Percentiles rank a stretch among this genome's conserved stretches.
Conservation (phyloP, 805 yeast species). For the Lipomyces mesembrius region DNA sequence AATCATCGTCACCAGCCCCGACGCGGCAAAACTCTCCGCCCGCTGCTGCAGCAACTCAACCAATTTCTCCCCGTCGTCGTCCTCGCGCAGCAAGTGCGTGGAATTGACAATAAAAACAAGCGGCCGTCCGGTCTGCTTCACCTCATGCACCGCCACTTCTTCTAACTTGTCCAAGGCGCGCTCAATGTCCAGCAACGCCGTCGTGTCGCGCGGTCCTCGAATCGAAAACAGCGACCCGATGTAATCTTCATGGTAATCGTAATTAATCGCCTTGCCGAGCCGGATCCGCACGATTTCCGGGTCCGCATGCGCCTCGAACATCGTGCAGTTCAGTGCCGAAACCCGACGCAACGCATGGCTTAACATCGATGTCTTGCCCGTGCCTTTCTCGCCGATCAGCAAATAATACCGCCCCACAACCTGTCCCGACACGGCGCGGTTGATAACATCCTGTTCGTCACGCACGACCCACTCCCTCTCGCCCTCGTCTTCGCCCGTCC, state of each 20-base stretch:
- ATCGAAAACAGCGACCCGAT: conserved; percentile 80
- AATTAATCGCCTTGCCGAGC: conserved; percentile 74
- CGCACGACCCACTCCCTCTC: conserved; percentile 52
- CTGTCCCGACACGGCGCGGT: conserved; percentile 68
- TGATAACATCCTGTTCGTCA: conserved; percentile 66
- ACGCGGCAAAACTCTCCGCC: conserved; percentile 76
- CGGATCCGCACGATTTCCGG: conserved; percentile 80
- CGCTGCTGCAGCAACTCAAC: conserved; percentile 80
- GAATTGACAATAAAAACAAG: conserved; percentile 72
- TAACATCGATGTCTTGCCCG: conserved; percentile 79
- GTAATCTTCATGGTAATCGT: conserved; percentile 77
- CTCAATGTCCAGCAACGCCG: conserved; percentile 79
- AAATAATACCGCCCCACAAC: conserved; percentile 70
- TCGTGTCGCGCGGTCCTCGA: conserved; percentile 83
- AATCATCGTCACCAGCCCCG: conserved; percentile 69
- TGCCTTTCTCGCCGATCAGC: conserved; percentile 82
- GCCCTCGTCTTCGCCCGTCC: conserved; percentile 10
- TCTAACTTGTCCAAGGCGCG: conserved; percentile 79
- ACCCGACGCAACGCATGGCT: conserved; percentile 70
- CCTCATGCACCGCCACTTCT: conserved; percentile 61
- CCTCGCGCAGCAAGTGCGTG: conserved; percentile 74
- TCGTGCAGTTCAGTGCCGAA: conserved; percentile 65
- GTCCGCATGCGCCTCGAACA: conserved; percentile 82
- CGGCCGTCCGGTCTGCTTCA: conserved; percentile 54
- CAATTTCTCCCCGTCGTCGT: conserved; percentile 71